Evolutionary conservation across 108 stramenopile genomes (phyloP), one percentile per base, ranked within the genome.

Genomic region (Cyclotella atomus): DNA sequence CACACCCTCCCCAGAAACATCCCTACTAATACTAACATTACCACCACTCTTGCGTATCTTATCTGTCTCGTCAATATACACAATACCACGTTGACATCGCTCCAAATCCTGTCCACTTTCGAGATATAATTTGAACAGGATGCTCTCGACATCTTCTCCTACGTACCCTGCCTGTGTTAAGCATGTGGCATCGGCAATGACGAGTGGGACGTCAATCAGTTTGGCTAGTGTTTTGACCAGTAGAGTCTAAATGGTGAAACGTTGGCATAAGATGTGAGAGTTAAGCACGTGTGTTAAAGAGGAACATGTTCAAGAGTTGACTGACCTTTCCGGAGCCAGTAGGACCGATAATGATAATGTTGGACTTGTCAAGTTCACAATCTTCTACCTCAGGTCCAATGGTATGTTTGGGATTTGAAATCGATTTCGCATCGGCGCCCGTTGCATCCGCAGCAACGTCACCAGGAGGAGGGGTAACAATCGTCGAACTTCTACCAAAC

Each of bases 151-250:
- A 77, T 98, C 98, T 73, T 98, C 98, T 8, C 98, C 98, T n/a
- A 98, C 98, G 65, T 98, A 98, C 21, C 98, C 98, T 8, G 98
- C 98, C 77, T 97, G 95, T 2, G 97, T 98, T 55, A 98, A 87
- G 74, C 95, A 97, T 12, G 97, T 98, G 19, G 97, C 97, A 81
- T 98, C 97, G 0, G 95, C 87, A 75, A 98, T 96, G 15, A 97
- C 96, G 53, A 98, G 75, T 19, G 97, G 97, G 2, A 97, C 96
- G 70, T 97, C 95, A 68, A 97, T 89, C 38, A 98, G 67, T 70
- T 84, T 86, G n/a, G 97, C 96, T 32, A 98, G 70, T 32, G 96
- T 97, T 76, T 97, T 97, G 20, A 95, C 96, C 74, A 98, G 68
- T 36, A 96, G 85, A 8, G 97, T 98, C 87, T n/a, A n/a, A n/a